phyloP scores from a whole-genome alignment of 2,329 filamentous ascomycete species.

The Aspergillus fijiensis region DNA sequence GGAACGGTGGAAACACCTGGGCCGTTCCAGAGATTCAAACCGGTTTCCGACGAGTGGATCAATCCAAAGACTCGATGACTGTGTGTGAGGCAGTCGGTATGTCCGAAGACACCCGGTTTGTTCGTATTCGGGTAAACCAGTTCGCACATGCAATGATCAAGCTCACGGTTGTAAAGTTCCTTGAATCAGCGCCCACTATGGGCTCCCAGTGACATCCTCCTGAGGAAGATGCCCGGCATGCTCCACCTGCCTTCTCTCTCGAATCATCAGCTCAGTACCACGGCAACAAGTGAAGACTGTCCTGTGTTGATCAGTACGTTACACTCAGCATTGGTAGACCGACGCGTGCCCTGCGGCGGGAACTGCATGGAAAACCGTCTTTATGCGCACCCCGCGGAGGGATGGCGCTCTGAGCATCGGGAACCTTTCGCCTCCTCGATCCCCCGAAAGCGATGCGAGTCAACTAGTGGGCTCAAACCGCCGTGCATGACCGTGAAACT shows the following conservation, averaged over 20 bases:
- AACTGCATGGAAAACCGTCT: slow-evolving; percentile 50
- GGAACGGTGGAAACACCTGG: slow-evolving; percentile 14
- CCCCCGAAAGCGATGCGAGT: slow-evolving; percentile 33
- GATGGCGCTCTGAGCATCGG: slow-evolving; percentile 45
- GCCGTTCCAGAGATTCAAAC: slow-evolving; percentile 20
- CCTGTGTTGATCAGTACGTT: slow-evolving; percentile 63
- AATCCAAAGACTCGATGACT: slow-evolving; percentile 33
- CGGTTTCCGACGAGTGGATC: slow-evolving; percentile 61
- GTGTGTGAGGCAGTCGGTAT: slow-evolving; percentile 45
- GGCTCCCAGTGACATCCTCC: slow-evolving; percentile 53
- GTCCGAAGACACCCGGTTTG: slow-evolving; percentile 28
- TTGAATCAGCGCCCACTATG: slow-evolving; percentile 13
- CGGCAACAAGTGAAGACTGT: slow-evolving; percentile 51
- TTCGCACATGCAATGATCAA: slow-evolving; percentile 14
- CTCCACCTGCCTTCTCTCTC: slow-evolving; percentile 53
- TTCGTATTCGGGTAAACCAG: slow-evolving; percentile 30
- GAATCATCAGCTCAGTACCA: slow-evolving; percentile 25
- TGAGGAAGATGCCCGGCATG: slow-evolving; percentile 50
- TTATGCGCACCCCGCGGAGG: slow-evolving; percentile 35
- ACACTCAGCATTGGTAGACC: slow-evolving; percentile 55
- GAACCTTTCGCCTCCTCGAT: slow-evolving; percentile 35
- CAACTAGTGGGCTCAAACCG: slow-evolving; percentile 63
- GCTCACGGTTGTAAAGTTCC: slow-evolving; percentile 2
- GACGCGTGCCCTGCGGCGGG: slow-evolving; percentile 46
- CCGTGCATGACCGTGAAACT: slow-evolving; percentile 62